A percentile compares a stretch with the other conserved stretches of the same genome.
Conservation (phyloP, 1,284 basidiomycete genomes). For the Pyrrhoderma lamaoense region DNA sequence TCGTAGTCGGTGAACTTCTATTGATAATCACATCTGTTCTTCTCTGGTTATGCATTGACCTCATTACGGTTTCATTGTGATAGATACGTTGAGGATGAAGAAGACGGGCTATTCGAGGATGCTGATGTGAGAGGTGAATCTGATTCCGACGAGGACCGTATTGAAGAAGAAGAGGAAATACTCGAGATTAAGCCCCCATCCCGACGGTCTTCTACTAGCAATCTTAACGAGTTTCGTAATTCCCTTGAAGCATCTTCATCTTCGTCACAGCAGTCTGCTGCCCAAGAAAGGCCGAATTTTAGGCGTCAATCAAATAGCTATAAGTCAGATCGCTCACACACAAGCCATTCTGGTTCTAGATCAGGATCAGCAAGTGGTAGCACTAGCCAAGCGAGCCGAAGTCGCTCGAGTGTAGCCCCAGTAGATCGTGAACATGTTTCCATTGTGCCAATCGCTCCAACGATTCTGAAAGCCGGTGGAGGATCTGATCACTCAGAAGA, state of each 20-base stretch:
- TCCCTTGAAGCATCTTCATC: conserved; percentile 21
- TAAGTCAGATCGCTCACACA: conserved; percentile 1
- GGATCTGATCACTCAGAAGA: conserved; percentile 36
- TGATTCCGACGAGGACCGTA: conserved; percentile 27
- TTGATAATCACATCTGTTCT: conserved; percentile 8
- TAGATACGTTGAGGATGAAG: conserved; percentile 11
- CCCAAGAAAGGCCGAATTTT: conserved; percentile 3
- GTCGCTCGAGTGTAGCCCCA: conserved; percentile 19
- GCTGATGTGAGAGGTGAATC: conserved; percentile 4
- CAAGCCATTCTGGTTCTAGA: conserved; percentile 14
- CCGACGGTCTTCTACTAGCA: conserved; percentile 19
- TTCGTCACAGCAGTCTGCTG: conserved; percentile 13
- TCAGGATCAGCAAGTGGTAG: conserved; percentile 12
- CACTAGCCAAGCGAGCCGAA: conserved; percentile 5
- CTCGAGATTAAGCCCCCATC: conserved; percentile 53
- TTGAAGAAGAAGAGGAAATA: conserved; percentile 47
- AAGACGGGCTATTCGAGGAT: conserved; percentile 14
- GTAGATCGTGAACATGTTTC: conserved; percentile 61
- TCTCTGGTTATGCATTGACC: no score
- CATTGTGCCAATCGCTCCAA: conserved; percentile 93
- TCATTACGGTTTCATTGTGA: background rate
- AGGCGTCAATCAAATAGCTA: conserved; percentile 9
- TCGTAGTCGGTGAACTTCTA: background rate
- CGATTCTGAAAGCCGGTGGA: conserved; percentile 78
- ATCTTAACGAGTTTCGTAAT: conserved; percentile 23